Base-by-base conservation (phyloP, 805 yeast genomes). In the Spathaspora arborariae region DNA sequence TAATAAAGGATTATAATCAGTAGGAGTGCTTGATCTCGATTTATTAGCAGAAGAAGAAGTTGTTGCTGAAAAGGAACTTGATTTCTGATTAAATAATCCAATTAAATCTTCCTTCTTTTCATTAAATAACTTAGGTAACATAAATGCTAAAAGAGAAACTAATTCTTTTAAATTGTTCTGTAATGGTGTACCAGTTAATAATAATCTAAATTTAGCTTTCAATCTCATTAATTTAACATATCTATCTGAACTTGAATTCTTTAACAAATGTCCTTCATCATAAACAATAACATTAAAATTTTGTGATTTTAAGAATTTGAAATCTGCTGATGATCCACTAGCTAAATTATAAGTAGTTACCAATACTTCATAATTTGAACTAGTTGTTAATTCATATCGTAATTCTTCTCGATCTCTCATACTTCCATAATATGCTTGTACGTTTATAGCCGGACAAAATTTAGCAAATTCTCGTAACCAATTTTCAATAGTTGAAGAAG, bases 241-340 rank as follows among this genome's bases (percentile, higher is more conserved):
- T 55, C 99, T 76, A 57, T 92, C 98, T 24, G 94, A 80, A 50
- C 78, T 74, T 2, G 96, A 86, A 64, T 94, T 94, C 63, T 94
- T 94, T 55, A 94, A 74, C 88, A 94, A 84, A 65, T 94, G 99
- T 2, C 99, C 99, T 72, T 94, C 99, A 65, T 94, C 99, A 60
- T 88, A 94, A 1, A 94, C 92, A 50, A 96, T 81, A 54, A 85
- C 88, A 63, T 94, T 89, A 65, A 94, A 94, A 19, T 79, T 75
- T 57, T 84, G 81, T 51, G 79, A 75, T 59, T 82, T 81, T 55
- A 94, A 73, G 59, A 94, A 94, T 22, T 84, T 79, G 56, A 82
- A 81, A 64, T 94, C 99, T 41, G 79, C 78, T 54, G 88, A 84
- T 40, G 85, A 79, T 15, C 97, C 96, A 15, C 95, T 82, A 0